Base-by-base conservation (phyloP, 495 filamentous ascomycete genomes). In the Talaromyces stipitatus region DNA sequence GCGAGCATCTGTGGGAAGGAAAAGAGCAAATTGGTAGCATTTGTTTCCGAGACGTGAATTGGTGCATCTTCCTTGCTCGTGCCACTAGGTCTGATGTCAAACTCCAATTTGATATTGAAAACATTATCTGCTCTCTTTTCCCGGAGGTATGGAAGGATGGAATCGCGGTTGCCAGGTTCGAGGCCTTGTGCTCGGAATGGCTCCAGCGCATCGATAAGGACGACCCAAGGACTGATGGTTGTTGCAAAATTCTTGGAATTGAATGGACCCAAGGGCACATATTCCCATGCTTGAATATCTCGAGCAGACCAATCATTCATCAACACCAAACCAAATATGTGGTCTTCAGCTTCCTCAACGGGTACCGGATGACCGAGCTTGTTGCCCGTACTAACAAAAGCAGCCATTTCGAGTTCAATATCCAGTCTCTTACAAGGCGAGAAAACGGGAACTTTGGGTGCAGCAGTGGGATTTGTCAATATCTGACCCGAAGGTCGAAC, bases 231-330 rank as follows among this genome's bases (percentile, higher is more conserved):
- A 54, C 85, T 89, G 58, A 97, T 88, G 2, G 82, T 88, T 0
- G 91, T 94, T n/a, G 84, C 90, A 69, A 96, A 95, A 69, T 94
- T 96, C 80, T 97, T 97, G 5, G 83, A 77, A 59, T 89, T 92
- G 73, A 97, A 96, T 1, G 92, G 92, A 0, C 89, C 89, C 23
- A 94, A 71, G 3, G 89, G 89, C 2, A 90, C 73, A 62, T 92
- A 95, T 71, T 97, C 92, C 91, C 91, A 97, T 4, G 78, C 76
- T 69, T 97, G 92, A 45, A 97, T 86, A 65, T 97, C 92, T 51
- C 92, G 77, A 9, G 91, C 92, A 59, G 86, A 91, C 92, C 92
- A 97, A 69, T 97, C 92, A 69, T 97, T 97, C 77, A 97, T 80
- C 50, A 97, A 73, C 2, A 96, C 92, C 26, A 91, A 75, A 4